These are phyloP conservation scores for Candida dendrica DNA, from an alignment of 805 yeast species.

Conservation along the genomic window DNA sequence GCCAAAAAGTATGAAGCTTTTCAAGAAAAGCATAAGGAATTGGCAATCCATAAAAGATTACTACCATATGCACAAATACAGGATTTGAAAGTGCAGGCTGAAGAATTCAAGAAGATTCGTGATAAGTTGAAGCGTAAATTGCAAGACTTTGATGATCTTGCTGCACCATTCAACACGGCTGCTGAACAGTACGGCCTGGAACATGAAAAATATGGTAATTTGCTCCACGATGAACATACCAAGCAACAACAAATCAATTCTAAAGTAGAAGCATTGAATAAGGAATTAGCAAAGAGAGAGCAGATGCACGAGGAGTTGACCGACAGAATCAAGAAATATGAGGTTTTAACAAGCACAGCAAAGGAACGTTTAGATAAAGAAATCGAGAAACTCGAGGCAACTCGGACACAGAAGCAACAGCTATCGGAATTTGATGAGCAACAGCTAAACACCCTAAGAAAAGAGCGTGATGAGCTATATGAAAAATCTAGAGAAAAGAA, in stretches of 20 bases:
- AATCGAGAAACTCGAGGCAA: slow-evolving; percentile 11
- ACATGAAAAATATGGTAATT: slow-evolving; percentile 22
- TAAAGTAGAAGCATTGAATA: slow-evolving; percentile 29
- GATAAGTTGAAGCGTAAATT: slow-evolving; percentile 20
- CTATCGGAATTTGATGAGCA: neutral
- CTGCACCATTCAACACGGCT: slow-evolving; percentile 16
- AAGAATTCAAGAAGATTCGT: slow-evolving; percentile 19
- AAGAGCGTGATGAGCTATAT: slow-evolving; percentile 1
- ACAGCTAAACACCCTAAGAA: neutral
- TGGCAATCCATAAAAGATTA: slow-evolving; percentile 39
- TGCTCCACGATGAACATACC: slow-evolving; percentile 21
- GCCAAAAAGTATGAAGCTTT: slow-evolving; percentile 41
- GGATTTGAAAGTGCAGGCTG: slow-evolving; percentile 21
- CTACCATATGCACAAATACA: slow-evolving; percentile 42
- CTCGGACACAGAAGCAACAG: slow-evolving; percentile 10
- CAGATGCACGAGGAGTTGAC: slow-evolving; percentile 7
- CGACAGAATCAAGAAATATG: slow-evolving; percentile 9
- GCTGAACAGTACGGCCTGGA: slow-evolving; percentile 15
- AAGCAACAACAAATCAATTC: slow-evolving; percentile 26
- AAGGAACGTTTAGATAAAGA: slow-evolving; percentile 10
- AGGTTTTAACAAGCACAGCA: slow-evolving; percentile 9
- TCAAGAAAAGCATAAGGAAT: slow-evolving; percentile 37
- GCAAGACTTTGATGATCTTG: slow-evolving; percentile 17
- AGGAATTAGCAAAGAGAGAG: slow-evolving; percentile 22
- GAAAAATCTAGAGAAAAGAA: slow-evolving; percentile 15